phyloP scores from a whole-genome alignment of 2,329 filamentous ascomycete genomes.

The Penicillium italicum region DNA sequence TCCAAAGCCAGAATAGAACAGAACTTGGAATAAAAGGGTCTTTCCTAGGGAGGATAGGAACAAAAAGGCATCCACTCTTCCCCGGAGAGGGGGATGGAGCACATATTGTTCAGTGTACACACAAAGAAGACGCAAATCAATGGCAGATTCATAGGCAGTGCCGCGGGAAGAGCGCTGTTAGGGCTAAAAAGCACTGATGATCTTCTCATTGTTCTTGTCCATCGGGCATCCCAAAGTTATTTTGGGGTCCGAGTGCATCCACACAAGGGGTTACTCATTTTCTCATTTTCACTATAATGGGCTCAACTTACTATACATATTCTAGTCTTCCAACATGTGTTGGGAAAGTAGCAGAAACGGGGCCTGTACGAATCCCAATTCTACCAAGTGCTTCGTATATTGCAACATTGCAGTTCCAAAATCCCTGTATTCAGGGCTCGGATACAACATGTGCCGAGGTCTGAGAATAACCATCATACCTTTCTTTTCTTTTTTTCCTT shows the following conservation, averaged over 20 bases:
- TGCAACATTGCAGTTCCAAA: background rate
- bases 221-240: background rate
- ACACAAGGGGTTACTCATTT: background rate
- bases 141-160: background rate
- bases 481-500: background rate
- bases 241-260: constrained; percentile 2
- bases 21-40: background rate
- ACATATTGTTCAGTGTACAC: background rate
- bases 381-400: background rate
- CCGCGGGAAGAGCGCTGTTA: background rate
- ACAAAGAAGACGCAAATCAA: background rate
- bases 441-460: background rate
- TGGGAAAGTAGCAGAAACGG: background rate
- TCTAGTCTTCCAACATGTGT: background rate
- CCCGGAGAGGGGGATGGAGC: background rate
- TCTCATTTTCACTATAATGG: background rate
- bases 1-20: constrained; percentile 3
- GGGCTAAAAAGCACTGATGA: background rate
- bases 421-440: background rate
- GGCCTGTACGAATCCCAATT: background rate
- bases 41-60: background rate
- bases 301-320: background rate
- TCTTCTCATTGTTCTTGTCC: background rate
- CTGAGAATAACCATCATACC: too few relatives aligned
- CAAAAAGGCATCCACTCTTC: background rate